phyloP scores from a whole-genome alignment of 352 stramenopile species.

The Phytophthora cactorum region DNA sequence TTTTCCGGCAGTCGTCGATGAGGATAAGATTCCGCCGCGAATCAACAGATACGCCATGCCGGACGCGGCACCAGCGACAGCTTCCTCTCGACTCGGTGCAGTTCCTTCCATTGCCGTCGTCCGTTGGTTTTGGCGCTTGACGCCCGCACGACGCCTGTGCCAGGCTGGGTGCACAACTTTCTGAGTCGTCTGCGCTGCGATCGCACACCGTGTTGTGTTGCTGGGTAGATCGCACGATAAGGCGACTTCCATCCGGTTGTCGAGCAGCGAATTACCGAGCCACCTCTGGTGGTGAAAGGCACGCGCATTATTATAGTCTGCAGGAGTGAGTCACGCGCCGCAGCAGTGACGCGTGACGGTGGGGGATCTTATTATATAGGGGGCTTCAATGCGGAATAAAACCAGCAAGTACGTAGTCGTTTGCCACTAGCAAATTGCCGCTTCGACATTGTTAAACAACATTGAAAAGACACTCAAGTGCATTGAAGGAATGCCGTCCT shows the following conservation, averaged over 20 bases:
- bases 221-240: constrained; percentile 1
- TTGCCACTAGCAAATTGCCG: too few species aligned
- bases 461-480: too few species aligned
- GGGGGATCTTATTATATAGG: too few species aligned
- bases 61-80: background rate
- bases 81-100: background rate
- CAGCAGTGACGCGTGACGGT: too few species aligned
- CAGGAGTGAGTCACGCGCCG: background rate
- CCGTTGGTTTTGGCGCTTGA: too few species aligned
- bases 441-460: too few species aligned
- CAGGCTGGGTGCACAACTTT: background rate
- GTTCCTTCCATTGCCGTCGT: background rate
- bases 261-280: constrained; percentile 7
- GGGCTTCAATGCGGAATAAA: too few species aligned
- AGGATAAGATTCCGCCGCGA: constrained; percentile 23
- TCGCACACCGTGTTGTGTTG: background rate
- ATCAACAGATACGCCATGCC: constrained; percentile 24
- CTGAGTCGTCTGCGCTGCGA: constrained; percentile 18
- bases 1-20: constrained; percentile 8
- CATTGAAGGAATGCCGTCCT: too few species aligned
- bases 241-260: constrained; percentile 13
- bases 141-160: background rate
- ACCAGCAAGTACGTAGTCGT: too few species aligned
- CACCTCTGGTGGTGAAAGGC: background rate
- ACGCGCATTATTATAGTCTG: background rate